These are phyloP conservation scores for Periconia sp. DNA, from an alignment of 2,329 filamentous ascomycete genomes.

Conservation along the genomic window DNA sequence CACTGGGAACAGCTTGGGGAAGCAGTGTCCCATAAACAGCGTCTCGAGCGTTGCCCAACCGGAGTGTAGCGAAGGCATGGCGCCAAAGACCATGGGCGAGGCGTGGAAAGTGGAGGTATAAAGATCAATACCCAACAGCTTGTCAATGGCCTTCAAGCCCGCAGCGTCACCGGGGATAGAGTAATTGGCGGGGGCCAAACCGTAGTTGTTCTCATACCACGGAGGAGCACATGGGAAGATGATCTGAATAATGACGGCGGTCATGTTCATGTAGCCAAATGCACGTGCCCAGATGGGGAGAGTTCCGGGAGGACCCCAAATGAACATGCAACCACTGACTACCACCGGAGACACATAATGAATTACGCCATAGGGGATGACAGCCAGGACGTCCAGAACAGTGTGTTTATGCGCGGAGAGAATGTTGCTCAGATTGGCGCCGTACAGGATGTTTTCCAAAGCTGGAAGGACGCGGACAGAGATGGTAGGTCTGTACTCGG, in stretches of 20 bases:
- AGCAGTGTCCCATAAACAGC: conserved; percentile 89
- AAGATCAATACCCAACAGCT: conserved; percentile 85
- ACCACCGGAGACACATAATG: conserved; percentile 87
- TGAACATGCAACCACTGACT: conserved; percentile 76
- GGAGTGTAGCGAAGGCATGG: conserved; percentile 91
- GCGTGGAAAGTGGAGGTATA: conserved; percentile 92
- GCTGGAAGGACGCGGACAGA: conserved; percentile 94
- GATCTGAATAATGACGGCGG: conserved; percentile 84
- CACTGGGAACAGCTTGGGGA: conserved; percentile 77
- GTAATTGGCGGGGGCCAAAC: conserved; percentile 87
- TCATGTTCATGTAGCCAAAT: conserved; percentile 91
- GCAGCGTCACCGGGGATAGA: conserved; percentile 87
- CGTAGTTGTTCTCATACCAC: conserved; percentile 95
- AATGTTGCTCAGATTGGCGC: conserved; percentile 93
- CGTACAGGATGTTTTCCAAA: conserved; percentile 94
- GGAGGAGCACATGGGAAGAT: conserved; percentile 92
- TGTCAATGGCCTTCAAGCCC: conserved; percentile 84
- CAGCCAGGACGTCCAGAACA: conserved; percentile 82
- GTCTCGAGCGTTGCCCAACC: conserved; percentile 87
- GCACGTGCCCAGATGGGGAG: conserved; percentile 81
- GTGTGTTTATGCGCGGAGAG: conserved; percentile 86
- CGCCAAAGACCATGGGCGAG: conserved; percentile 89
- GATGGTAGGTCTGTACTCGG: conserved; percentile 86
- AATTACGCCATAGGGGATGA: conserved; percentile 88
- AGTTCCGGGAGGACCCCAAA: conserved; percentile 85